These are phyloP conservation scores for Cytospora leucostoma DNA, from an alignment of 2,329 filamentous ascomycete genomes.

Conservation along the genomic window DNA sequence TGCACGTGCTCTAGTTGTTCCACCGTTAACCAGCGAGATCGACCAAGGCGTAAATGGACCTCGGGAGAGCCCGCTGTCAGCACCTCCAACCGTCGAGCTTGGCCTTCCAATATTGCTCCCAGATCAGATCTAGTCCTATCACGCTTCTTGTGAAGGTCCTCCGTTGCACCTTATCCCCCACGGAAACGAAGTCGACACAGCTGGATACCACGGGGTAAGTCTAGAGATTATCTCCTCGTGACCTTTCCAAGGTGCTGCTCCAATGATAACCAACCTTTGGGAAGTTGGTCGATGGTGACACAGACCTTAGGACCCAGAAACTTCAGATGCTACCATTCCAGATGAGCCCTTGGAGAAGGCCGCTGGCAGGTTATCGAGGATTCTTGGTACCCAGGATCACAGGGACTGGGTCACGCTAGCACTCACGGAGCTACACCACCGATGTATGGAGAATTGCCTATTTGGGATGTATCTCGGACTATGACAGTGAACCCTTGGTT, in stretches of 20 bases:
- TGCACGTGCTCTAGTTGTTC: not conserved
- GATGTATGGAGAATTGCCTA: constrained; percentile 24
- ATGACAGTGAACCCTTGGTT: not conserved
- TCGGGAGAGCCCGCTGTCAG: not conserved
- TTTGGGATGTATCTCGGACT: constrained; percentile 11
- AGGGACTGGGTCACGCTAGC: constrained; percentile 9
- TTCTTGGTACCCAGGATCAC: not conserved
- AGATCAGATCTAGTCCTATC: not conserved
- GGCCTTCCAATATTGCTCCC: not conserved
- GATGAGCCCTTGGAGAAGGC: not conserved
- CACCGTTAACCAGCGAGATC: not conserved
- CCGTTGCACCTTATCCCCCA: not conserved
- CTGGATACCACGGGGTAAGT: constrained; percentile 14
- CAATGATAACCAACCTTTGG: constrained; percentile 11
- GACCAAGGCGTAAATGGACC: not conserved
- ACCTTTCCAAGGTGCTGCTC: constrained; percentile 18
- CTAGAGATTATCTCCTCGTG: constrained; percentile 12
- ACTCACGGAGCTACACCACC: constrained; percentile 25
- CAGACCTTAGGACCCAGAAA: not conserved
- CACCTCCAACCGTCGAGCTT: not conserved
- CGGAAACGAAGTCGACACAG: constrained; percentile 3
- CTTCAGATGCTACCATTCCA: constrained; percentile 7
- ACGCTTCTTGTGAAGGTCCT: not conserved
- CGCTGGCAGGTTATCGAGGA: constrained; percentile 22
- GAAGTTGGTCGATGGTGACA: constrained; percentile 5